Percentiles rank a stretch among this genome's conserved stretches.
Evolutionary conservation across 306 rosid species (phyloP).

Genomic region (Hippophae gyantsensis): DNA sequence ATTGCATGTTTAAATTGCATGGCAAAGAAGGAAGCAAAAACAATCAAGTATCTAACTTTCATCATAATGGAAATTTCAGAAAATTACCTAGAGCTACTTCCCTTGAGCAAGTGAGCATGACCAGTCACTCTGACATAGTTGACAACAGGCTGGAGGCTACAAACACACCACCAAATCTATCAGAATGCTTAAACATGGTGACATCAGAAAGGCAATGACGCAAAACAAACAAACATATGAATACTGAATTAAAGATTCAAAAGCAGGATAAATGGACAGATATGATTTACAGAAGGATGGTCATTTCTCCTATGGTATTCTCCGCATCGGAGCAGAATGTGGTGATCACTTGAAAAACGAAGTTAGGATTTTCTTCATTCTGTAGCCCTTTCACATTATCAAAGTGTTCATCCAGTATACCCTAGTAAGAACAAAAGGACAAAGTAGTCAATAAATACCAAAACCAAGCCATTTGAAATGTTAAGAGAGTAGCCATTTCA

Average conservation of each 20-base stretch:
- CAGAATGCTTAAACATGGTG: neutral
- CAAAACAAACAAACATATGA: neutral
- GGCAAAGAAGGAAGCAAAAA: too few relatives aligned
- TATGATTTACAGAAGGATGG: neutral
- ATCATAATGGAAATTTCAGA: too few relatives aligned
- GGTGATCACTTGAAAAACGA: neutral
- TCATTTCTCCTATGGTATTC: neutral
- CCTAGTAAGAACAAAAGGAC: neutral
- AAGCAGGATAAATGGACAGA: neutral
- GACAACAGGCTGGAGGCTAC: neutral
- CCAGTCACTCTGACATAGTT: neutral
- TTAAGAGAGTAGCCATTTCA: too few relatives aligned
- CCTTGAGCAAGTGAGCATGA: conserved; percentile 1
- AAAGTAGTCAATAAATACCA: too few relatives aligned
- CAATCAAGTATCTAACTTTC: too few relatives aligned
- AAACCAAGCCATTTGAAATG: too few relatives aligned
- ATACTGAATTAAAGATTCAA: neutral
- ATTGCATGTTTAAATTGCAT: too few relatives aligned
- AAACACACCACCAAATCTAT: neutral
- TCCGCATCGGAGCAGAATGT: neutral
- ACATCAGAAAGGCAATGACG: neutral
- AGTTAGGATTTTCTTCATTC: neutral
- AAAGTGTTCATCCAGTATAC: neutral
- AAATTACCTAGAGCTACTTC: conserved; percentile 1
- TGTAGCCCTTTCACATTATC: neutral